A percentile compares a stretch with the other conserved stretches of the same genome.
These are phyloP conservation scores for Thielaviopsis euricoi DNA, from an alignment of 2,329 filamentous ascomycete genomes.

Conservation along the genomic window DNA sequence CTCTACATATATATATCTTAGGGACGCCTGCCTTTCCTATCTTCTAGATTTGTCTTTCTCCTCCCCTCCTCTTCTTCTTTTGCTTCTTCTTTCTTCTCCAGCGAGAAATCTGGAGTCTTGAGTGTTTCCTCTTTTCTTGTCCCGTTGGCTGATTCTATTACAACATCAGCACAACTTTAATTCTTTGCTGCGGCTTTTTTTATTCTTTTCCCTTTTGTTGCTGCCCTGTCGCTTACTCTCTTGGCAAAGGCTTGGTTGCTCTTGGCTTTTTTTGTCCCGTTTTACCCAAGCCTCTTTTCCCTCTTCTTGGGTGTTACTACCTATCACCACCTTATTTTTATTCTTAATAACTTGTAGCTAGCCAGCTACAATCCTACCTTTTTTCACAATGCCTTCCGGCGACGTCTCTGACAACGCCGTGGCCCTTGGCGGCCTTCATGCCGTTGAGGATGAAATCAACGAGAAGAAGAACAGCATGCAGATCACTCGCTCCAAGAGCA, in stretches of 20 bases:
- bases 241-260: constrained; percentile 1
- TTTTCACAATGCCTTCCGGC: constrained; percentile 17
- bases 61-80: background rate
- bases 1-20: background rate
- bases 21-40: background rate
- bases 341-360: no score
- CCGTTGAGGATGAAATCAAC: constrained; percentile 15
- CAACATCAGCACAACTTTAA: background rate
- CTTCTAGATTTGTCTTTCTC: background rate
- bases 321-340: no score
- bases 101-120: background rate
- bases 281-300: background rate
- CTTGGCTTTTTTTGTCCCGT: background rate
- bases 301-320: no score
- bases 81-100: background rate
- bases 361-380: no score
- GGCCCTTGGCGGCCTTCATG: constrained; percentile 16
- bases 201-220: background rate
- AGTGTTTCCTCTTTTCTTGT: background rate
- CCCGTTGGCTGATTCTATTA: background rate
- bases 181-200: background rate
- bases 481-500: constrained; percentile 15
- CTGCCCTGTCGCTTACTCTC: background rate
- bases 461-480: constrained; percentile 18
- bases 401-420: constrained; percentile 22